Base-by-base conservation (phyloP, 192 early-diverging fungal species). In the Linnemannia zychae region DNA sequence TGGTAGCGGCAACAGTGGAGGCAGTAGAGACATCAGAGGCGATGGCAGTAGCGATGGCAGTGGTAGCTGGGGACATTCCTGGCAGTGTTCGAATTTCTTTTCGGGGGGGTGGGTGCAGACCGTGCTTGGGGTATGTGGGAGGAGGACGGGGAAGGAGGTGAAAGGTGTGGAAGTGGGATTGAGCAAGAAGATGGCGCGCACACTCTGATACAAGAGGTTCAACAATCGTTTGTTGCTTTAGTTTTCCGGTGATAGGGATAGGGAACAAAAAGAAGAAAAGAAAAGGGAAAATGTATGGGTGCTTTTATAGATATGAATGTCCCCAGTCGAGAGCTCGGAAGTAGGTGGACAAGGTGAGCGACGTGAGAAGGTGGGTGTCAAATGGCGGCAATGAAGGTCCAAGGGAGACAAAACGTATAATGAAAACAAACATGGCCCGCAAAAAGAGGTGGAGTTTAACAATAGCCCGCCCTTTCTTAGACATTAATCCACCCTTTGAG, bases 61-160 rank as follows among this genome's bases (percentile, higher is more conserved):
- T 81, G 49, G 76, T 76, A 28, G 74, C 71, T 79, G 77, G 81
- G 31, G 81, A 63, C 81, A 83, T 83, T 71, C 47, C 46, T 38
- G 73, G 72, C 44, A 74, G 48, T 66, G 80, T 76, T 82, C 67
- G 52, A 74, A 81, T 68, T 81, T 81, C 72, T 82, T 75, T 82
- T 72, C 46, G 65, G 69, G 65, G 46, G 76, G 65, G 81, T 77
- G 75, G 76, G 81, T 83, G 81, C 76, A 83, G 76, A 83, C 76
- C 81, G 81, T 77, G 76, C 76, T 78, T 52, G 3, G 37, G 24
- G 33, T 37, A 13, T 63, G 11, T 18, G n/a, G 4, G 40, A 44
- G 40, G 40, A 44, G 40, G 73, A 7, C 48, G 22, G n/a, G 50
- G 24, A 73, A 73, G 71, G 47, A 28, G 33, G 71, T 28, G 28